Evolutionary conservation across 106 monocot species (phyloP), one percentile per base, ranked within the genome.

Genomic region (Dendrobium chrysotoxum): DNA sequence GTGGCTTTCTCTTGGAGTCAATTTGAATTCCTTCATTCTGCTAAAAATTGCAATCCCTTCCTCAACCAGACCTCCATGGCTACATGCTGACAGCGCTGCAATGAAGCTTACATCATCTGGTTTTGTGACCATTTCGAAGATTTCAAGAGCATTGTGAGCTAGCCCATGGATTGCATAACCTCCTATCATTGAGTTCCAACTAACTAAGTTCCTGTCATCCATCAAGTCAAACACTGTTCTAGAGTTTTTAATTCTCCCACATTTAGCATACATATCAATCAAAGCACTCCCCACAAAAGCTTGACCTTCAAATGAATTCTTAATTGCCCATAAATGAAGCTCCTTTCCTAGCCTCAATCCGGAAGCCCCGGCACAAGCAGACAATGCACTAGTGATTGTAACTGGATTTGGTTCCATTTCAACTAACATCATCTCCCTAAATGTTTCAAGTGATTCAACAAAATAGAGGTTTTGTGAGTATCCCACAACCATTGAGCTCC

Each of bases 91-190:
- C 50, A 93, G 79, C 3, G 58, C 87, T 0, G 82, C 50, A 4
- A 91, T 86, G 84, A 91, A 93, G 78, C 84, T 91, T 17, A 93
- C 86, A n/a, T 87, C 82, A 80, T 93, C 91, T 0, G 90, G 88
- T 13, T 89, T 83, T 66, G 84, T 54, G 28, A 88, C 6, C 53
- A 30, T 78, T 12, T 40, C 5, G 79, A 93, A 91, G n/a, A 89
- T 57, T 57, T 83, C 70, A 21, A 93, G 75, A 5, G 93, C 93
- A 45, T 82, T 47, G 40, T 84, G 53, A 1, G 80, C 78, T 13
- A 78, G 70, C 8, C 93, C 93, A 28, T 93, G 85, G 21, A 87
- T 50, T 9, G 90, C 90, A 54, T 89, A 93, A 26, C 87, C 91
- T 40, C 85, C 85, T 0, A 93, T 91, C 87, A 91, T 91, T 7